Base-by-base conservation (phyloP, 495 filamentous ascomycete genomes). In the Trichoderma orchidacearum region DNA sequence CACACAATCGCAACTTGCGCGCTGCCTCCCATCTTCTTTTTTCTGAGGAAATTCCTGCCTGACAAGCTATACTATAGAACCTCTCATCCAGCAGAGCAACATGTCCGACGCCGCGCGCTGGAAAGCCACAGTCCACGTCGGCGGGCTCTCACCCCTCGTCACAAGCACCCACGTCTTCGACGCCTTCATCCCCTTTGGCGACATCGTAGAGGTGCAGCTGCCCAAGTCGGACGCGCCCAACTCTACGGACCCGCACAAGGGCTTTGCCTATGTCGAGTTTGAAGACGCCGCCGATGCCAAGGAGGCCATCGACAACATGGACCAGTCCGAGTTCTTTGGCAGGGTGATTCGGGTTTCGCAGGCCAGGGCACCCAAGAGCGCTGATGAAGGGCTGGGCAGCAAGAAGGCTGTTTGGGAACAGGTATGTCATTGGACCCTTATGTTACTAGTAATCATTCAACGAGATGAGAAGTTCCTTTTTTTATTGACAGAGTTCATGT, bases 251-350 rank as follows among this genome's bases (percentile, higher is more conserved):
- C 75, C 80, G 11, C 93, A 99, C 68, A 76, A 91, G 52, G 93
- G 93, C 0, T 99, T 96, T 70, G 94, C 90, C 59, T 97, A 97
- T 64, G 88, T 99, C 34, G 93, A 99, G 64, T 99, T 88, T 68
- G 90, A 96, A 63, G 74, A 87, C 31, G 77, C 82, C 21, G 82
- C 82, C 55, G 93, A 99, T 71, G 91, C 90, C 51, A 85, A 84
- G 58, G 93, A 96, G 69, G 93, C 93, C 34, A 95, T 99, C 65
- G 89, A 97, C 76, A 99, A 99, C 69, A 96, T 97, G 94, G 89
- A 99, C 63, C 90, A 94, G 64, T 85, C 90, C 58, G 90, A 96
- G 74, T 77, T 99, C n/a, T 96, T 89, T 66, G 94, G 92, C 2
- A 79, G 87, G 30, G 86, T 93, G 3, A 85, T 99, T 69, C 95